Percentiles rank a stretch among this genome's conserved stretches.
Evolutionary conservation across 768 basidiomycete genomes (phyloP).

Genomic region (Rhodotorula diobovata): DNA sequence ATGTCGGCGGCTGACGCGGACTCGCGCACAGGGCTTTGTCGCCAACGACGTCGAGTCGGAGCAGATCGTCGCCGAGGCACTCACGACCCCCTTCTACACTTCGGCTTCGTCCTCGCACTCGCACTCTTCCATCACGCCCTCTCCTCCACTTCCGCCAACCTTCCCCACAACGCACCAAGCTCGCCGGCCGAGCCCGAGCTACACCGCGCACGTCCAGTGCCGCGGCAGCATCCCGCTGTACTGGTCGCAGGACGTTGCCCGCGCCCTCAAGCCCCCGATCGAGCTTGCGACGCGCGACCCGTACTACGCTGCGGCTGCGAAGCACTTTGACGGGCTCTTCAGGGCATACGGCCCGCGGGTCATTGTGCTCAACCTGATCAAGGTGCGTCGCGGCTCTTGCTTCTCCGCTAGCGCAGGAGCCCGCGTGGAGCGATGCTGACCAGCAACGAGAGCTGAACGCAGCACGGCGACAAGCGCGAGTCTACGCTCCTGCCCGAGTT

Average conservation of each 20-base stretch:
- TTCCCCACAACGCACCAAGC: neutral
- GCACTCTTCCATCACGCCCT: neutral
- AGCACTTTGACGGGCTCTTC: slow-evolving; percentile 88
- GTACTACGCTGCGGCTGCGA: slow-evolving; percentile 85
- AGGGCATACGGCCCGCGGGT: slow-evolving; percentile 82
- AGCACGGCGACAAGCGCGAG: slow-evolving; percentile 59
- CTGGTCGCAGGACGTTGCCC: slow-evolving; percentile 87
- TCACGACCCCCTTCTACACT: slow-evolving; percentile 69
- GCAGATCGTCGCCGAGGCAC: slow-evolving; percentile 86
- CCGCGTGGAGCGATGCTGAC: too few species aligned
- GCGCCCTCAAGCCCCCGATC: slow-evolving; percentile 86
- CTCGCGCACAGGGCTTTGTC: slow-evolving; percentile 95
- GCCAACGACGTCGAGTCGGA: slow-evolving; percentile 99
- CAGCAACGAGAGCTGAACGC: neutral
- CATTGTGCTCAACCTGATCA: slow-evolving; percentile 89
- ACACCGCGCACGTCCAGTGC: slow-evolving; percentile 91
- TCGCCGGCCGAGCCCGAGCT: slow-evolving; percentile 59
- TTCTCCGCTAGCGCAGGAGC: too few species aligned
- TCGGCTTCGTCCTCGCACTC: neutral
- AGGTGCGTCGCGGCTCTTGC: slow-evolving; percentile 58
- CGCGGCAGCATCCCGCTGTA: slow-evolving; percentile 90
- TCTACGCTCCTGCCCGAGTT: slow-evolving; percentile 86
- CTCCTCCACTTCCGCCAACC: slow-evolving; percentile 46
- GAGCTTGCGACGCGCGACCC: slow-evolving; percentile 96
- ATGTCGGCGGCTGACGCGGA: too few species aligned